Evolutionary conservation across 805 yeast genomes (phyloP).

Genomic region (Suhomyces pyralidae): DNA sequence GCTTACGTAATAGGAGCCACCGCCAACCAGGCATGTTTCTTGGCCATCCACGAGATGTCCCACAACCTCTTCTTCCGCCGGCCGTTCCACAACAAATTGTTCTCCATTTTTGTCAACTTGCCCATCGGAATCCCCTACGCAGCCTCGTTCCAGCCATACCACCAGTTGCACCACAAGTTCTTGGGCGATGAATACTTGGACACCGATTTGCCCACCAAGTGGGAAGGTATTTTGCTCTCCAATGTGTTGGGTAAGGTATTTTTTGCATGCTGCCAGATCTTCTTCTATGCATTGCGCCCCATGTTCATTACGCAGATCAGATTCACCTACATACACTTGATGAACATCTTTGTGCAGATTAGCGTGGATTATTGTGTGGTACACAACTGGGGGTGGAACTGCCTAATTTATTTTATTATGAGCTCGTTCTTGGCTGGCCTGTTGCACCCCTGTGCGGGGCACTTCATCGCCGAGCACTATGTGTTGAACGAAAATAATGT

Average conservation of each 20-base stretch:
- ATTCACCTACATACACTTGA: slow-evolving; percentile 69
- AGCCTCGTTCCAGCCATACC: slow-evolving; percentile 87
- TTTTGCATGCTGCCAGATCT: slow-evolving; percentile 84
- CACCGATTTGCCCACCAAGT: slow-evolving; percentile 80
- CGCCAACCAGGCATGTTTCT: slow-evolving; percentile 74
- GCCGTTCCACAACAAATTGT: slow-evolving; percentile 74
- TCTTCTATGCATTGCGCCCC: slow-evolving; percentile 88
- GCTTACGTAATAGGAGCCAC: slow-evolving; percentile 88
- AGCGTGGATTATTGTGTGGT: slow-evolving; percentile 58
- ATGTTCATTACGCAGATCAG: slow-evolving; percentile 76
- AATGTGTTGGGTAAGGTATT: slow-evolving; percentile 84
- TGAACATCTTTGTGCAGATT: slow-evolving; percentile 63
- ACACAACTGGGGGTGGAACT: slow-evolving; percentile 57
- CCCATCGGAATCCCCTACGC: slow-evolving; percentile 91
- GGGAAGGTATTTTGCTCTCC: slow-evolving; percentile 72
- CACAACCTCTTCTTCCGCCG: slow-evolving; percentile 82
- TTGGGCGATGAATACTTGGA: slow-evolving; percentile 81
- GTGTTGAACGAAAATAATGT: slow-evolving; percentile 57
- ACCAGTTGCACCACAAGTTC: slow-evolving; percentile 86
- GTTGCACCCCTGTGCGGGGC: slow-evolving; percentile 92
- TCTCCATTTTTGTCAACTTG: slow-evolving; percentile 71
- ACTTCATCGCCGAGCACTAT: slow-evolving; percentile 93
- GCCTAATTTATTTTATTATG: slow-evolving; percentile 64
- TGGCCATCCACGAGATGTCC: slow-evolving; percentile 84
- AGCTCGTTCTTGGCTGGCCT: slow-evolving; percentile 89